phyloP scores from a whole-genome alignment of 2,329 filamentous ascomycete genomes.

The Raffaelea deltoideospora region DNA sequence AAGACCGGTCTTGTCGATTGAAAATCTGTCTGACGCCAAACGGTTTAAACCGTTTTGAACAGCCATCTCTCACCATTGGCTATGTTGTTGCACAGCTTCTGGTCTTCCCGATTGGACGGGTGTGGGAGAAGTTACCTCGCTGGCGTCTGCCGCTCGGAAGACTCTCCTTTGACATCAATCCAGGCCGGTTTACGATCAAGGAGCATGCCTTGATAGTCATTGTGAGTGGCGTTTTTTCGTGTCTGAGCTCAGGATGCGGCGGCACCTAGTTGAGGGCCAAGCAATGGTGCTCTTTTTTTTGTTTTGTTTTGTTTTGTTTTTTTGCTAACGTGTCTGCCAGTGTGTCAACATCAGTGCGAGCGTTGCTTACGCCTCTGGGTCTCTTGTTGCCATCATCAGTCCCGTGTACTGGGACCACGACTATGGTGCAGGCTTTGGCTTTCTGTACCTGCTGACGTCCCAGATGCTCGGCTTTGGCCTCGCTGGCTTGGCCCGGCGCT shows the following conservation, averaged over 20 bases:
- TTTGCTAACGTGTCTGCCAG: not conserved
- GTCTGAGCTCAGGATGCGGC: too few relatives aligned
- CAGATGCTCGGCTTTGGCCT: constrained; percentile 42
- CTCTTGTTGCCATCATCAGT: constrained; percentile 5
- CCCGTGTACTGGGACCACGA: constrained; percentile 6
- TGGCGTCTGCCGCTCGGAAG: constrained; percentile 21
- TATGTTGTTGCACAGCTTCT: constrained; percentile 42
- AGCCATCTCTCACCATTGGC: constrained; percentile 38
- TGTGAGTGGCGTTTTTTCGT: not conserved
- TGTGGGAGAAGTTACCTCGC: constrained; percentile 37
- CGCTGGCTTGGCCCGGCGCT: constrained; percentile 32
- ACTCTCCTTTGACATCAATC: constrained; percentile 32
- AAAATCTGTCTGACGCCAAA: not conserved
- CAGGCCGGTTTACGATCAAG: constrained; percentile 42
- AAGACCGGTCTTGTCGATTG: not conserved
- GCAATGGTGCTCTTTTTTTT: too few relatives aligned
- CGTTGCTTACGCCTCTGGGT: constrained; percentile 3
- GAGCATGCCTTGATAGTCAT: constrained; percentile 44
- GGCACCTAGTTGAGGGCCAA: too few relatives aligned
- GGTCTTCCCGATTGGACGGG: constrained; percentile 38
- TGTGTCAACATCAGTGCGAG: constrained; percentile 6
- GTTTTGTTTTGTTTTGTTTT: not conserved
- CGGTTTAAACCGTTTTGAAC: too few relatives aligned
- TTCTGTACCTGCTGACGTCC: constrained; percentile 22
- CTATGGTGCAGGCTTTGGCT: constrained; percentile 5